Base-by-base conservation (phyloP, 306 rosid species). In the Calophaca sinica region DNA sequence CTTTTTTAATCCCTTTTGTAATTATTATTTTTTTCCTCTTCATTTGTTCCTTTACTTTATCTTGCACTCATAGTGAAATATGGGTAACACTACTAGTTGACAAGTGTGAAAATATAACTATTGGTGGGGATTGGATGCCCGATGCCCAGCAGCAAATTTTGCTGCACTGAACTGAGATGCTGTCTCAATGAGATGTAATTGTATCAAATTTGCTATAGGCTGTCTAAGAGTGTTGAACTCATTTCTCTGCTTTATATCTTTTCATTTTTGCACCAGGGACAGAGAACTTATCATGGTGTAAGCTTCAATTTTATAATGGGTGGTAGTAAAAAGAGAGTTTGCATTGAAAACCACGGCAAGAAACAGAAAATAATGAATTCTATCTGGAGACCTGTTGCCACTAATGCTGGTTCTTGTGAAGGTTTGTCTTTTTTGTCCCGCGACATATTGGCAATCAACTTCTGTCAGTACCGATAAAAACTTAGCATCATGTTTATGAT, bases 331-430 rank as follows among this genome's bases (percentile, higher is more conserved):
- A 84, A 89, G 64, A 82, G 75, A 66, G 45, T 62, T 39, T 53
- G 52, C 62, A 74, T 73, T 14, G 75, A 79, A 9, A 88, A 83
- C 48, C 9, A 20, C 60, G 28, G 69, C 74, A 84, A 76, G 15
- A 84, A 79, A 86, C 84, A 41, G 35, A 84, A 81, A 80, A 48
- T 64, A 3, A 45, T 62, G 72, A 77, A 51, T 67, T 68, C 49
- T 69, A 73, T 85, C 5, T 88, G 92, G 96, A 88, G 93, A 89
- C 93, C 96, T 29, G 78, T 91, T 58, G 48, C 42, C 62, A 85
- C 89, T 11, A 82, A 69, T 31, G 87, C 88, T 65, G 70, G 73
- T 81, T 81, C 90, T 59, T 62, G 46, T 66, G 81, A 88, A 78
- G 98, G 97, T 90, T 73, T 38, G 86, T 79, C 48, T 39, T 51